Evolutionary conservation across 2,329 filamentous ascomycete genomes (phyloP).

Genomic region (Chaetomiaceae sp.): DNA sequence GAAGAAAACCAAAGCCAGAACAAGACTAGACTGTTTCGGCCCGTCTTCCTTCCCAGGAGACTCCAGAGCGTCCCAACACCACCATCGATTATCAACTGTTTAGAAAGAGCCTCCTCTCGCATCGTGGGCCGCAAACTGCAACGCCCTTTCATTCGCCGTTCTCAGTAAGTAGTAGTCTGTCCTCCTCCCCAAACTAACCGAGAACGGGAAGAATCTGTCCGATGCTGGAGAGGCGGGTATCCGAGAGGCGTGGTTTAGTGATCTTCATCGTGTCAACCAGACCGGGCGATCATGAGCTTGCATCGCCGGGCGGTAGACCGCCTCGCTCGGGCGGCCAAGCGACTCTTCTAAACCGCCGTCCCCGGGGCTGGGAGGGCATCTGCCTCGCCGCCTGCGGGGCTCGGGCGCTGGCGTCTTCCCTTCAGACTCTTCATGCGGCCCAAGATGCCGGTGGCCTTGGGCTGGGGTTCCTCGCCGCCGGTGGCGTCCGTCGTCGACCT

Average conservation of each 20-base stretch:
- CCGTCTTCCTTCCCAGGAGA: neutral
- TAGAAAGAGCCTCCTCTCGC: neutral
- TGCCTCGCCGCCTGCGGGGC: slow-evolving; percentile 28
- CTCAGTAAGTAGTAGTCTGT: no score
- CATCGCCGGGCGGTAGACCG: neutral
- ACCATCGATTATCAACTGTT: no score
- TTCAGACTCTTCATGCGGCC: slow-evolving; percentile 80
- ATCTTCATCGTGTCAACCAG: no score
- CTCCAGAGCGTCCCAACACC: neutral
- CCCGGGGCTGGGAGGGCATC: slow-evolving; percentile 30
- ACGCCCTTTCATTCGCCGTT: no score
- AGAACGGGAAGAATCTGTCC: no score
- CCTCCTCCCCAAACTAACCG: no score
- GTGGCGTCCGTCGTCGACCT: slow-evolving; percentile 56
- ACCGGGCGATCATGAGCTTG: neutral
- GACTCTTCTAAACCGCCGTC: slow-evolving; percentile 36
- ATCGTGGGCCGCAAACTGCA: no score
- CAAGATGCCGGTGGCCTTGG: slow-evolving; percentile 54
- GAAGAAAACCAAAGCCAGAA: neutral
- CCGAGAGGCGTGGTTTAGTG: no score
- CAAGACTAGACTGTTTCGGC: neutral
- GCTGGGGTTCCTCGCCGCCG: slow-evolving; percentile 33
- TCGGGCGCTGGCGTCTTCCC: slow-evolving; percentile 51
- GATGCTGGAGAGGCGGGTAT: no score
- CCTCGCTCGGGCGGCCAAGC: slow-evolving; percentile 7